Base-by-base conservation (phyloP, 352 stramenopile species). In the Saprolegnia parasitica region DNA sequence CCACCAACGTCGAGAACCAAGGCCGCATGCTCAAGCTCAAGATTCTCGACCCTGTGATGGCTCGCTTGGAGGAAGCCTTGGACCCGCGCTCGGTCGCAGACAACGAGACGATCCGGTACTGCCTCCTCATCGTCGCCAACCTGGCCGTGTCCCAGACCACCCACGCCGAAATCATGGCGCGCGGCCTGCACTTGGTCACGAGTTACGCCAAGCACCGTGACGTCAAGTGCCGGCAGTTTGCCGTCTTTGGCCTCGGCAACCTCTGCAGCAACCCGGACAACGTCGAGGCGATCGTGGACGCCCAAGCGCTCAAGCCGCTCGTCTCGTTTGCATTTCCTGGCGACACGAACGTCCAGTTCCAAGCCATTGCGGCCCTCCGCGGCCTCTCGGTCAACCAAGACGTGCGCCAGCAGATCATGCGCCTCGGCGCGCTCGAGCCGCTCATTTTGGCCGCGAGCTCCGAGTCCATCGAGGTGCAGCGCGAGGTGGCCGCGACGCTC, bases 141-240 rank as follows among this genome's bases (percentile, higher is more conserved):
- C 73, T 99, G 21, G 89, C 88, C 4, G 91, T 96, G 1, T 95
- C 84, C 0, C 75, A 77, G 0, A 77, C 87, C 24, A 97, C 94
- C 6, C 90, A 98, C 70, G 54, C 77, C 16, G 76, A 90, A 63
- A 68, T 98, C 4, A 83, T 98, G 73, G 76, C 77, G 20, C 78
- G 85, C 47, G 81, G 84, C 26, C 73, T 98, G 21, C 82, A 89
- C n/a, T 83, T 97, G 56, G 74, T 99, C 8, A 82, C 95, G 29
- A 88, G 86, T 9, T 98, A 98, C 72, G 86, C 88, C 20, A 97
- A 97, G 67, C 93, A 98, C 67, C 84, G 91, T 11, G 96, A 98
- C 75, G 87, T 98, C 58, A 98, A 98, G 73, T 98, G 92, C 57
- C 84, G 96, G n/a, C 94, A 98, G 74, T 95, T 98, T 74, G 90